A percentile compares a stretch with the other conserved stretches of the same genome.
These are phyloP conservation scores for Phytophthora citrophthora DNA, from an alignment of 352 stramenopile species.

Conservation along the genomic window DNA sequence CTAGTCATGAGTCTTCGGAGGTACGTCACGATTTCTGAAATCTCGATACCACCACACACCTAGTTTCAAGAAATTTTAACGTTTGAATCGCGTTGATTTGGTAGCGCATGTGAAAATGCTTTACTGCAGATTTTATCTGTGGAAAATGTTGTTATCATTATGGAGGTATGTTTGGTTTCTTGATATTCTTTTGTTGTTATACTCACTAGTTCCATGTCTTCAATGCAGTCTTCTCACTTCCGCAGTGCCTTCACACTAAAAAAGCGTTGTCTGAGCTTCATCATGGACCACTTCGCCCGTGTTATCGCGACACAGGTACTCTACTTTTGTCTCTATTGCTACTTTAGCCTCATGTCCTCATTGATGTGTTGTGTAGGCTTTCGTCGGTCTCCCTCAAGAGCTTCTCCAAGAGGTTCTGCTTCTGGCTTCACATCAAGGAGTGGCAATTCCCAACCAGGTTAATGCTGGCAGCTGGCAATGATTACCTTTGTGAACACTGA, in stretches of 20 bases:
- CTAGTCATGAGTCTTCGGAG: constrained; percentile 66
- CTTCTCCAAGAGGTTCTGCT: constrained; percentile 81
- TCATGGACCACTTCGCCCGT: constrained; percentile 81
- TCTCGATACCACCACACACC: neutral
- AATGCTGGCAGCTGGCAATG: constrained; percentile 19
- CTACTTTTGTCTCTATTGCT: constrained; percentile 3
- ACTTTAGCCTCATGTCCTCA: neutral
- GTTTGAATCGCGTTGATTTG: neutral
- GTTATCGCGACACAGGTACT: constrained; percentile 75
- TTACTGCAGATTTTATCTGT: constrained; percentile 75
- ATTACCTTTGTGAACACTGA: constrained; percentile 13
- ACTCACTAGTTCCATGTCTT: neutral
- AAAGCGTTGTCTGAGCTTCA: constrained; percentile 81
- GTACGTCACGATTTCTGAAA: constrained; percentile 27
- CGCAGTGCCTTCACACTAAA: constrained; percentile 77
- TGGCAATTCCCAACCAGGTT: constrained; percentile 71
- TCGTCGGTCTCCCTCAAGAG: constrained; percentile 61
- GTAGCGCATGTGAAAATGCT: constrained; percentile 74
- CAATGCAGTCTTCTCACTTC: constrained; percentile 67
- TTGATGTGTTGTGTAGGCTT: constrained; percentile 38
- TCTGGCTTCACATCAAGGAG: constrained; percentile 65
- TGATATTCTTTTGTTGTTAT: neutral
- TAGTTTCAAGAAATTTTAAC: neutral
- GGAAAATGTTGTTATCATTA: constrained; percentile 78
- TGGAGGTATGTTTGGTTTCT: constrained; percentile 47